Conservation (phyloP, 768 basidiomycete genomes). For the Postia placenta region DNA sequence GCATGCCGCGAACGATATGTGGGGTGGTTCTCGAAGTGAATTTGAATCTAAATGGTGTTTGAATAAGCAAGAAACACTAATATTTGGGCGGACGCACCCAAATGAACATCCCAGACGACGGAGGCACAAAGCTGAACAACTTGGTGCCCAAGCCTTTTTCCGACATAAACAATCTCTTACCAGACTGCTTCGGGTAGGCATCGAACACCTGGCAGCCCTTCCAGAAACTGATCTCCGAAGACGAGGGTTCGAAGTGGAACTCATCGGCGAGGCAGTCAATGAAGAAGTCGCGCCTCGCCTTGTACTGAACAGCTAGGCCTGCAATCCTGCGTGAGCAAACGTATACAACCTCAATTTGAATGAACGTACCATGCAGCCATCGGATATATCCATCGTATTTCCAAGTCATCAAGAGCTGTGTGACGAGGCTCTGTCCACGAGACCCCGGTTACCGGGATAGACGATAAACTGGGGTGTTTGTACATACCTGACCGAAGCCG, state of each 20-base stretch:
- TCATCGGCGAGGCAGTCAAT: conserved; percentile 58
- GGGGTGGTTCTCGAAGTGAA: conserved; percentile 58
- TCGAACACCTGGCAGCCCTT: conserved; percentile 37
- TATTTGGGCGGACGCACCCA: conserved; percentile 40
- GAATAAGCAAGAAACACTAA: not conserved
- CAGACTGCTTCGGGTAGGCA: conserved; percentile 33
- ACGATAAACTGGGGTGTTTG: not conserved
- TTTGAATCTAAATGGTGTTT: conserved; percentile 37
- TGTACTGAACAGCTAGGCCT: conserved; percentile 54
- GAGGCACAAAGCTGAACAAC: conserved; percentile 67
- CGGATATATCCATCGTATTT: conserved; percentile 64
- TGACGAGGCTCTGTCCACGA: conserved; percentile 41
- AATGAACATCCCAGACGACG: conserved; percentile 79
- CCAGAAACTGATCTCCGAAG: conserved; percentile 14
- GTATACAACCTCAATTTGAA: not conserved
- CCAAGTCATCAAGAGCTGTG: conserved; percentile 61
- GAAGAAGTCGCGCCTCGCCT: conserved; percentile 51
- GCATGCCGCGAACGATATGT: conserved; percentile 26
- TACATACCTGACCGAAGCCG: conserved; percentile 59
- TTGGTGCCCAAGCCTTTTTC: conserved; percentile 36
- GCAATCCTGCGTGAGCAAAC: not conserved
- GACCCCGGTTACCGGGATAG: not conserved
- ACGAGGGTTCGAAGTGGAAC: conserved; percentile 46
- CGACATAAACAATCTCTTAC: conserved; percentile 17
- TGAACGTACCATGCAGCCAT: conserved; percentile 60